phyloP scores from a whole-genome alignment of 768 basidiomycete genomes.

The Panaeolus papilionaceus region DNA sequence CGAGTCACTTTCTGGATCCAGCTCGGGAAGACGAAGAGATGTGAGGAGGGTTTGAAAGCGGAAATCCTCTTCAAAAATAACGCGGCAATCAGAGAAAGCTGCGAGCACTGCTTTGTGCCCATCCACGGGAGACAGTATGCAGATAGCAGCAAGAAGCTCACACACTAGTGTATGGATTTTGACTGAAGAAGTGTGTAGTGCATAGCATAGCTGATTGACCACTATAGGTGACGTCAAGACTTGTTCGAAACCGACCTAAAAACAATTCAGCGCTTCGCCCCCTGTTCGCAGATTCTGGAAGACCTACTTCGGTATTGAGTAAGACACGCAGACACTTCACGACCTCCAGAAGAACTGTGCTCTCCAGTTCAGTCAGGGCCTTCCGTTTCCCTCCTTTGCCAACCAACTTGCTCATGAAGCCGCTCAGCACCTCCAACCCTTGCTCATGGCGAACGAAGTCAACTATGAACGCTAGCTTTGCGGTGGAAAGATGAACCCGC shows the following conservation, averaged over 20 bases:
- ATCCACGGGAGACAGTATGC: conserved; percentile 70
- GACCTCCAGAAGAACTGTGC: conserved; percentile 70
- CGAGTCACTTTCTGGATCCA: conserved; percentile 40
- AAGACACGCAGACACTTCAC: conserved; percentile 83
- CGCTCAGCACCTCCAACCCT: conserved; percentile 70
- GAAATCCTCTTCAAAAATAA: conserved; percentile 73
- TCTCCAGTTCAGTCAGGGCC: conserved; percentile 67
- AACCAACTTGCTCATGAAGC: conserved; percentile 63
- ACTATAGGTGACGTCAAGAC: conserved; percentile 68
- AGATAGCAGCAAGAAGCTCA: conserved; percentile 86
- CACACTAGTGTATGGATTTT: conserved; percentile 74
- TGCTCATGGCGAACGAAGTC: conserved; percentile 72
- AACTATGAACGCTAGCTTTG: conserved; percentile 77
- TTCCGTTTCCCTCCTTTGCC: conserved; percentile 71
- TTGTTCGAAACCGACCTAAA: conserved; percentile 72
- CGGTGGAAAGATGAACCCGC: conserved; percentile 86
- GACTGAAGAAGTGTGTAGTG: conserved; percentile 66
- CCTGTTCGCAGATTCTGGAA: conserved; percentile 7
- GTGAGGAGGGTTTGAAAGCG: conserved; percentile 81
- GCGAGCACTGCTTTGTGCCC: conserved; percentile 79
- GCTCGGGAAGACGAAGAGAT: conserved; percentile 62
- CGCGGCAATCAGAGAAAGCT: conserved; percentile 81
- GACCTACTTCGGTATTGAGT: conserved; percentile 82
- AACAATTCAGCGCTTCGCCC: conserved; percentile 17
- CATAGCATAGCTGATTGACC: conserved; percentile 75